Evolutionary conservation across 1,284 basidiomycete genomes (phyloP).

Genomic region (Leccinum brunneo-olivaceum): DNA sequence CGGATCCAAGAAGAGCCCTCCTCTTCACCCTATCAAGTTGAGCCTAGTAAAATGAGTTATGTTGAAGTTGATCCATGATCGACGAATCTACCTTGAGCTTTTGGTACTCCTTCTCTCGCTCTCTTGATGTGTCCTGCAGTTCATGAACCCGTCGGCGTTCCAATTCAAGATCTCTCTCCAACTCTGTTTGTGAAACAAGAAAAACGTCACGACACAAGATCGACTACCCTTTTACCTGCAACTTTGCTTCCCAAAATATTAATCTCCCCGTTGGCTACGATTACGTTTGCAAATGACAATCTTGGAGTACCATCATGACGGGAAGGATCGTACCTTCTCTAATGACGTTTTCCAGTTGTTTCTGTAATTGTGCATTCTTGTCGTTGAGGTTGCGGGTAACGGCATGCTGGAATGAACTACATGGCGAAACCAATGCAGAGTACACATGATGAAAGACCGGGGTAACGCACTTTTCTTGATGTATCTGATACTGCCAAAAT

Average conservation of each 20-base stretch:
- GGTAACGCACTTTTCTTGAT: conserved; percentile 65
- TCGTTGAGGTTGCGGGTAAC: conserved; percentile 73
- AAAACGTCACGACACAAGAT: neutral
- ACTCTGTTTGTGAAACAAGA: conserved; percentile 37
- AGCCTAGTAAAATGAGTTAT: conserved; percentile 32
- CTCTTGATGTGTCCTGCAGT: conserved; percentile 63
- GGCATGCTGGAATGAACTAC: conserved; percentile 74
- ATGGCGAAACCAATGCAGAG: conserved; percentile 6
- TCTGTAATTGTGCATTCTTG: conserved; percentile 72
- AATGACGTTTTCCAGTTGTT: conserved; percentile 73
- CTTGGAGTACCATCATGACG: neutral
- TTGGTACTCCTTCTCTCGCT: conserved; percentile 79
- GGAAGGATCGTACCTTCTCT: conserved; percentile 53
- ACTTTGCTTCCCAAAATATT: conserved; percentile 60
- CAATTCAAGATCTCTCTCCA: conserved; percentile 71
- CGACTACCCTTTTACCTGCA: conserved; percentile 37
- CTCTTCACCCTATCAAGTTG: conserved; percentile 80
- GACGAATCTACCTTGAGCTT: conserved; percentile 60
- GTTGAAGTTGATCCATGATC: conserved; percentile 33
- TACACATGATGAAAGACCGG: neutral
- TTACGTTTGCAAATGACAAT: conserved; percentile 24
- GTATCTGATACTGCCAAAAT: conserved; percentile 84
- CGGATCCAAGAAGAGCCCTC: conserved; percentile 54
- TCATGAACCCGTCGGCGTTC: conserved; percentile 70
- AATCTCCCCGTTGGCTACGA: conserved; percentile 71